phyloP scores from a whole-genome alignment of 805 yeast genomes.

The Candida rishiriensis region DNA sequence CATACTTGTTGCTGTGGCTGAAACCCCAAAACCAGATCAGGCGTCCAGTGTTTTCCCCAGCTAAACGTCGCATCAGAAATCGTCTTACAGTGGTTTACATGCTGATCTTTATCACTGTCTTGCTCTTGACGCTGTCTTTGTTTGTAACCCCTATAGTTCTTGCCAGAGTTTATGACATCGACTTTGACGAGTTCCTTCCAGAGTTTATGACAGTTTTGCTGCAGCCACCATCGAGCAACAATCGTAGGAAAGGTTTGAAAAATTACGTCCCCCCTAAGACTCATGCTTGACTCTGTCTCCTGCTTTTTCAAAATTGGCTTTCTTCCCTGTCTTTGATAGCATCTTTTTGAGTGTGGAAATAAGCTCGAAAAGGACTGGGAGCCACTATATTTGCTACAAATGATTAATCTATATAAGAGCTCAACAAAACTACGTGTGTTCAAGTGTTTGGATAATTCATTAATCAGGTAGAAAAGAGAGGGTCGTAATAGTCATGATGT shows the following conservation, averaged over 20 bases:
- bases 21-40: constrained; percentile 41
- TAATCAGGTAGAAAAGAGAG: too few species aligned
- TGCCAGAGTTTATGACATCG: constrained; percentile 32
- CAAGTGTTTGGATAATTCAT: background rate
- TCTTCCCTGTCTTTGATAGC: too few species aligned
- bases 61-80: constrained; percentile 37
- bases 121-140: constrained; percentile 28
- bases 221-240: constrained; percentile 39
- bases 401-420: too few species aligned
- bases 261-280: constrained; percentile 24
- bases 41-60: constrained; percentile 39
- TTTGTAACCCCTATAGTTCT: constrained; percentile 38
- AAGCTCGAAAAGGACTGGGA: too few species aligned
- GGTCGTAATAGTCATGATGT: too few species aligned
- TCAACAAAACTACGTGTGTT: background rate
- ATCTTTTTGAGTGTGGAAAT: too few species aligned
- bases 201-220: constrained; percentile 29
- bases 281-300: constrained; percentile 5
- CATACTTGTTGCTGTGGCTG: constrained; percentile 64
- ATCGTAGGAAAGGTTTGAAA: constrained; percentile 34
- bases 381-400: too few species aligned
- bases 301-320: too few species aligned
- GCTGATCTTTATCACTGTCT: constrained; percentile 32
- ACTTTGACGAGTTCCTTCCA: constrained; percentile 39
- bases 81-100: constrained; percentile 30